Percentiles rank a stretch among this genome's conserved stretches.
phyloP scores from a whole-genome alignment of 192 early-diverging fungal species.

The Umbelopsis sp. region DNA sequence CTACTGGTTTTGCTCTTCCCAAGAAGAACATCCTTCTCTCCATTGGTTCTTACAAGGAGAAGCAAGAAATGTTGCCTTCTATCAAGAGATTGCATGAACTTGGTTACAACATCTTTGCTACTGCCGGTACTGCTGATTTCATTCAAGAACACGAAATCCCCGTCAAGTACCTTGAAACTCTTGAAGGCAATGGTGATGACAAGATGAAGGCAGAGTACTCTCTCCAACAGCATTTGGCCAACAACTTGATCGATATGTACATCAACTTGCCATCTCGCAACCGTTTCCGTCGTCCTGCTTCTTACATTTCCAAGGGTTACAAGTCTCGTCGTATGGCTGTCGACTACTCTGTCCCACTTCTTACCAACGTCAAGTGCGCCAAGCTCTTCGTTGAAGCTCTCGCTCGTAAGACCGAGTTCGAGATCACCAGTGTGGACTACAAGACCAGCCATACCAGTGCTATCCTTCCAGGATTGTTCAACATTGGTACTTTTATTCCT shows the following conservation, averaged over 20 bases:
- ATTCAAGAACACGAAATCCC: slow-evolving; percentile 92
- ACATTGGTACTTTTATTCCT: slow-evolving; percentile 73
- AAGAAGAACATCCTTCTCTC: slow-evolving; percentile 97
- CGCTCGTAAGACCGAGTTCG: slow-evolving; percentile 68
- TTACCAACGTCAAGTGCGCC: slow-evolving; percentile 99
- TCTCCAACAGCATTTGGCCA: slow-evolving; percentile 91
- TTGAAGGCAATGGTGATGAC: slow-evolving; percentile 57
- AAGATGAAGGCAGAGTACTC: slow-evolving; percentile 85
- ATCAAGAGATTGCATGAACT: slow-evolving; percentile 80
- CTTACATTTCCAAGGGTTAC: slow-evolving; percentile 95
- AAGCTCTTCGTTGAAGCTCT: slow-evolving; percentile 98
- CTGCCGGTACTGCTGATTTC: slow-evolving; percentile 96
- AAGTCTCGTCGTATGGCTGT: slow-evolving; percentile 96
- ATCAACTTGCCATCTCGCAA: slow-evolving; percentile 99
- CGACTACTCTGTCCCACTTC: slow-evolving; percentile 94
- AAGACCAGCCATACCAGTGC: slow-evolving; percentile 87
- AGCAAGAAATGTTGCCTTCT: slow-evolving; percentile 92
- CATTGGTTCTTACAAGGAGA: slow-evolving; percentile 99
- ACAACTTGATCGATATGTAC: slow-evolving; percentile 97
- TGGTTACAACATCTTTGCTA: slow-evolving; percentile 95
- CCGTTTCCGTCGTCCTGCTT: slow-evolving; percentile 92
- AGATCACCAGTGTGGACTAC: slow-evolving; percentile 86
- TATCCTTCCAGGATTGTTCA: slow-evolving; percentile 86
- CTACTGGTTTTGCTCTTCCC: slow-evolving; percentile 91
- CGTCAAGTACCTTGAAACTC: slow-evolving; percentile 88